A percentile compares a stretch with the other conserved stretches of the same genome.
Evolutionary conservation across 495 filamentous ascomycete genomes (phyloP).

Genomic region (Aspergillus nanangensis): DNA sequence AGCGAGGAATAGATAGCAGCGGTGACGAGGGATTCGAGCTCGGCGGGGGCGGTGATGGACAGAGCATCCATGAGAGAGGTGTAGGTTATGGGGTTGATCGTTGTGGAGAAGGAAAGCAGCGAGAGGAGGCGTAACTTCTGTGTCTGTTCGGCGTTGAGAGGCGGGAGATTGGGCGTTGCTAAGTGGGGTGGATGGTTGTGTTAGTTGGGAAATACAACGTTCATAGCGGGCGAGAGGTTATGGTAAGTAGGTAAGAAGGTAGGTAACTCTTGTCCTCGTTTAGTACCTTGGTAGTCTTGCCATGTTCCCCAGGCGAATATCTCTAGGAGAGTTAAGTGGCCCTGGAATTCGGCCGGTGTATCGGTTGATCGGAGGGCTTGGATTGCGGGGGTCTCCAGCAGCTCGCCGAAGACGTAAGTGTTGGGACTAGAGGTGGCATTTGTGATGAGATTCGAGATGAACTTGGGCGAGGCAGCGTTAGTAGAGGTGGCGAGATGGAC

Average conservation of each 20-base stretch:
- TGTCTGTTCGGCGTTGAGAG: constrained; percentile 65
- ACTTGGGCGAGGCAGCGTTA: constrained; percentile 70
- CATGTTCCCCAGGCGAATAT: constrained; percentile 95
- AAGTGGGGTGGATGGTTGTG: constrained; percentile 1
- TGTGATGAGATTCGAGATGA: constrained; percentile 78
- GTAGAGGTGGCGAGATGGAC: constrained; percentile 76
- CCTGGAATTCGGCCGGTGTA: constrained; percentile 42
- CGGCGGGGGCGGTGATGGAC: constrained; percentile 58
- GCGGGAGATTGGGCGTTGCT: constrained; percentile 61
- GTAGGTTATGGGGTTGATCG: constrained; percentile 68
- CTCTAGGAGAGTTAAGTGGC: constrained; percentile 70
- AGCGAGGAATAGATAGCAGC: constrained; percentile 83
- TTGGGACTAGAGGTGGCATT: constrained; percentile 84
- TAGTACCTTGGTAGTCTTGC: constrained; percentile 62
- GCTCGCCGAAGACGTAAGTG: constrained; percentile 92
- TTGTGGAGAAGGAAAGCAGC: constrained; percentile 68
- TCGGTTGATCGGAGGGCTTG: constrained; percentile 58
- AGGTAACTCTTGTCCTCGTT: not conserved
- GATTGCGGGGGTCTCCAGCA: constrained; percentile 77
- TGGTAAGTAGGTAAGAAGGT: too few species aligned
- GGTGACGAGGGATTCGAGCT: constrained; percentile 88
- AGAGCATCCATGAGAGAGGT: constrained; percentile 59
- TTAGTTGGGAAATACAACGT: too few species aligned
- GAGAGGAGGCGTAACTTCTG: constrained; percentile 89
- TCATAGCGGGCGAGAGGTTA: too few species aligned